Conservation (phyloP, 2,329 filamentous ascomycete genomes). For the Balansia obtecta region DNA sequence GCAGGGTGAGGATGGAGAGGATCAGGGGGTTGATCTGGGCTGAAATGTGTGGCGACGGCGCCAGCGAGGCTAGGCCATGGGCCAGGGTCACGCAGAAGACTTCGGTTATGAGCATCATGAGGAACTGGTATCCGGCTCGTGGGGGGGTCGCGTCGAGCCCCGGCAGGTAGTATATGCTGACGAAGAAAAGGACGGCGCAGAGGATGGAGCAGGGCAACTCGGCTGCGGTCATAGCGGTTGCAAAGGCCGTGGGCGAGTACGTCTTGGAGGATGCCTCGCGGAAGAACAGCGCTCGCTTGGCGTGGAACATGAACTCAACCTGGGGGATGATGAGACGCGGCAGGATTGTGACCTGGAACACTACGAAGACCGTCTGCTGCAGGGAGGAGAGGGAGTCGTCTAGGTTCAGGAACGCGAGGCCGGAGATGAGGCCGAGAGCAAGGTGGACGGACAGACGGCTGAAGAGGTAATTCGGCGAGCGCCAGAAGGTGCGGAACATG, state of each 20-base stretch:
- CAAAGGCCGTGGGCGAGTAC: slow-evolving; percentile 72
- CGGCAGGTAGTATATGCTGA: slow-evolving; percentile 76
- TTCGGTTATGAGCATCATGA: slow-evolving; percentile 74
- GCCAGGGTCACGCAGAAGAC: slow-evolving; percentile 72
- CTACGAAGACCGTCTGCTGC: slow-evolving; percentile 78
- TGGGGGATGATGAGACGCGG: slow-evolving; percentile 74
- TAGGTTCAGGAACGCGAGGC: slow-evolving; percentile 67
- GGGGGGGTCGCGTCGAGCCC: slow-evolving; percentile 51
- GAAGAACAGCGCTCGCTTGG: slow-evolving; percentile 72
- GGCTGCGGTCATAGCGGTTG: slow-evolving; percentile 62
- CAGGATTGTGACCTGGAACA: slow-evolving; percentile 80
- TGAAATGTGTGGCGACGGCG: slow-evolving; percentile 66
- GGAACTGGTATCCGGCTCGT: slow-evolving; percentile 74
- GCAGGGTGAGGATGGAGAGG: slow-evolving; percentile 70
- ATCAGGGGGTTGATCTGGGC: slow-evolving; percentile 72
- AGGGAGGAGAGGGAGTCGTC: slow-evolving; percentile 64
- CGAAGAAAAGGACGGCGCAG: slow-evolving; percentile 69
- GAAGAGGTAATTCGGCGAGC: slow-evolving; percentile 79
- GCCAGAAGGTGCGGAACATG: slow-evolving; percentile 70
- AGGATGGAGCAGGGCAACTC: slow-evolving; percentile 77
- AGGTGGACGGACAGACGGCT: slow-evolving; percentile 79
- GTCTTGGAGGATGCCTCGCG: slow-evolving; percentile 78
- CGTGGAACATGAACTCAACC: slow-evolving; percentile 68
- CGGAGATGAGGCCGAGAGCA: slow-evolving; percentile 64
- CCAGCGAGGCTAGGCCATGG: slow-evolving; percentile 64